These are phyloP conservation scores for Chloropicon primus DNA, from an alignment of 139 green algal genomes.

Conservation along the genomic window DNA sequence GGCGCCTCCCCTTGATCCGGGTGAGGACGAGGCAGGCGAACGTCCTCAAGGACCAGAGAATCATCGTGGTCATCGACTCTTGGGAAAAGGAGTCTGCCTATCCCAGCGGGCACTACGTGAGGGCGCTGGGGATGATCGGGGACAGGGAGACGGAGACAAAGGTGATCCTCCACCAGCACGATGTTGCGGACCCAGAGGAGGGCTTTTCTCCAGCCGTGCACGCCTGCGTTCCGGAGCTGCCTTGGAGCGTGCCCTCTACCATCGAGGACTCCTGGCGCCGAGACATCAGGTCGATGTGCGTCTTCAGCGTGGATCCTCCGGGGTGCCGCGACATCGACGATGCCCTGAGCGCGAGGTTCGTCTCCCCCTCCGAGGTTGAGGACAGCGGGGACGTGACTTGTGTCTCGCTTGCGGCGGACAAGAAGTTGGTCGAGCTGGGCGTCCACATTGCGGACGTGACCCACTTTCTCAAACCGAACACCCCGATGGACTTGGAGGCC, in stretches of 20 bases:
- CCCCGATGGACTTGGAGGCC: slow-evolving; percentile 29
- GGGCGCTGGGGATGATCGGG: slow-evolving; percentile 25
- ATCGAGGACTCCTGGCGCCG: slow-evolving; percentile 8
- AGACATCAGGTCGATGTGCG: slow-evolving; percentile 19
- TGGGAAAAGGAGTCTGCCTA: slow-evolving; percentile 20
- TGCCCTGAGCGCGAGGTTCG: slow-evolving; percentile 8
- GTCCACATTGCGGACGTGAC: slow-evolving; percentile 42
- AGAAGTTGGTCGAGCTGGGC: slow-evolving; percentile 1
- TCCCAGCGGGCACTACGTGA: slow-evolving; percentile 34
- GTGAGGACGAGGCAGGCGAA: neutral
- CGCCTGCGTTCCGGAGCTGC: slow-evolving; percentile 81
- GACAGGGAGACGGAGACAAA: slow-evolving; percentile 64
- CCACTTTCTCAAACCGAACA: slow-evolving; percentile 28
- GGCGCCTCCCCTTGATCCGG: neutral
- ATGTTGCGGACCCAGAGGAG: slow-evolving; percentile 20
- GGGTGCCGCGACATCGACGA: slow-evolving; percentile 39
- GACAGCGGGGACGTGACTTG: no score
- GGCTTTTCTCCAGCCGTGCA: slow-evolving; percentile 61
- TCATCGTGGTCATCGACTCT: slow-evolving; percentile 34
- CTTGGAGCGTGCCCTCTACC: slow-evolving; percentile 42
- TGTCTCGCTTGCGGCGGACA: neutral
- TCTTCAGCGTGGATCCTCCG: slow-evolving; percentile 30
- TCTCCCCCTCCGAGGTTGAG: neutral
- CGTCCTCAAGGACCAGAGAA: slow-evolving; percentile 23
- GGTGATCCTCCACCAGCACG: slow-evolving; percentile 34